Evolutionary conservation across 257 asterid genomes (phyloP), one percentile per base, ranked within the genome.

Genomic region (Verbena officinalis): DNA sequence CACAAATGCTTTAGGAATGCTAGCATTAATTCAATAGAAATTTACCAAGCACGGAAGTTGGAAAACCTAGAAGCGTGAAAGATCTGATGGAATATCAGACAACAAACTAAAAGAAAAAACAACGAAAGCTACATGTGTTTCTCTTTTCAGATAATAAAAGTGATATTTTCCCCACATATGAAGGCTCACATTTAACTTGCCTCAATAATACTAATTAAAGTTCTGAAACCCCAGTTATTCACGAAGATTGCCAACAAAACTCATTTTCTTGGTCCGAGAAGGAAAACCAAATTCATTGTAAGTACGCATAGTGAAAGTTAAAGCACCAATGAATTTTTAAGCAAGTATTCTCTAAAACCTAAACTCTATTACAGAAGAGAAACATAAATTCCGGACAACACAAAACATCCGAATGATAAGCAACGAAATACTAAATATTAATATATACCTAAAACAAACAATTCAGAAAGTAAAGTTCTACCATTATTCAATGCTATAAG

Each of bases 21-120:
- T 24, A 40, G 72, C 64, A 59, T 58, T 51, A 64, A 40, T 68
- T 55, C 58, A 70, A 67, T 16, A 17, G 36, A 5, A 52, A 24
- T 34, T n/a, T n/a, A 24, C 40, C 40, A 53, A 23, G 9, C 21
- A 53, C 14, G 59, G 59, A 49, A 49, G 23, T 16, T 46, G 53
- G 27, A 46, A 22, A 34, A 21, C 36, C 34, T 52, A 12, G 57
- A 23, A 42, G 17, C 48, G 17, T 12, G 48, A 14, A 42, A 42
- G 5, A 11, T 39, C 44, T 12, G 14, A 44, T n/a, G 4, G 51
- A n/a, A n/a, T 44, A 15, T 44, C 21, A 44, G 50, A 24, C 3
- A 27, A 23, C 30, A 13, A 6, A 11, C 40, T 51, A 11, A 27
- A 27, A 53, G 59, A 24, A 13, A 24, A 13, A 52, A 22, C 19